Percentiles rank a stretch among this genome's conserved stretches.
Evolutionary conservation across 169 alveolate species (phyloP).

Genomic region (Eimeria necatrix): DNA sequence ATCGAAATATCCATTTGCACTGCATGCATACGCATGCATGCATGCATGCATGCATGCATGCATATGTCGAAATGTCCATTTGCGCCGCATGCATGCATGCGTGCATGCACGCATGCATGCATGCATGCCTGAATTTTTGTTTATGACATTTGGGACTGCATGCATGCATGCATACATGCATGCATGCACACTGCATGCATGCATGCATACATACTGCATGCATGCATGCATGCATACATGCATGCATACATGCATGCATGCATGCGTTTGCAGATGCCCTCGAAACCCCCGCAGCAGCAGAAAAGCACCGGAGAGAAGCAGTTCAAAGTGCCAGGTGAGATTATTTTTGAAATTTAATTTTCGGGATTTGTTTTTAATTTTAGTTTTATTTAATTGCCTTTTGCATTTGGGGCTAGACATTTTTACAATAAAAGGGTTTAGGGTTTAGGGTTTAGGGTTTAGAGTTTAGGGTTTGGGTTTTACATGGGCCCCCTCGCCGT

Average conservation of each 20-base stretch:
- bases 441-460: background rate
- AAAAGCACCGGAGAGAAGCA: no score
- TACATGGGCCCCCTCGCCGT: background rate
- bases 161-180: background rate
- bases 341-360: no score
- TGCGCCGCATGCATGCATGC: background rate
- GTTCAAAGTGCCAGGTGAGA: no score
- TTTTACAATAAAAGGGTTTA: background rate
- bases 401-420: no score
- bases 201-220: background rate
- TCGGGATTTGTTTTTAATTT: no score
- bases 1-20: no score
- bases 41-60: conserved; percentile 42
- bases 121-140: no score
- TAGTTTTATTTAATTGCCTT: no score
- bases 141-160: no score
- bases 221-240: conserved; percentile 2
- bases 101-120: conserved; percentile 2
- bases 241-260: background rate
- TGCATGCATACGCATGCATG: background rate
- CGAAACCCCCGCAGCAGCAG: no score
- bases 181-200: background rate
- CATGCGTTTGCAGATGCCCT: no score
- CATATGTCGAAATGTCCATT: background rate
- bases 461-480: background rate